A percentile compares a stretch with the other conserved stretches of the same genome.
Evolutionary conservation across 2,329 filamentous ascomycete species (phyloP).

Genomic region (Alternaria angustiovoidea): DNA sequence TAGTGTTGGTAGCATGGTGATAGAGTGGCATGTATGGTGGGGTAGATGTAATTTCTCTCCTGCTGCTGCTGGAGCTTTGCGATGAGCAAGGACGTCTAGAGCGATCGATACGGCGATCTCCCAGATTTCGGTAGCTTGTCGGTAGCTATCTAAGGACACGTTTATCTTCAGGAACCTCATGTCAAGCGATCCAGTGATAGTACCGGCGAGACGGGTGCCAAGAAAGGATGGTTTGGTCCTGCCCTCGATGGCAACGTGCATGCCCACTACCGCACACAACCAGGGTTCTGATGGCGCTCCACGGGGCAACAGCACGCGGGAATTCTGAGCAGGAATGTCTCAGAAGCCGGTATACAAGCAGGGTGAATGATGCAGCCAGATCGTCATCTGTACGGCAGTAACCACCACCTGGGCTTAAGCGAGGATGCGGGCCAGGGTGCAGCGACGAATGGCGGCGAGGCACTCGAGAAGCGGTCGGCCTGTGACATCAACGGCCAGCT

Average conservation of each 20-base stretch:
- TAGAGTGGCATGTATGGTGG: slow-evolving; percentile 1
- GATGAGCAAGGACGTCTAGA: background rate
- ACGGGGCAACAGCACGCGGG: slow-evolving; percentile 8
- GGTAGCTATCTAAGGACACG: slow-evolving; percentile 3
- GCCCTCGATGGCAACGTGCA: slow-evolving; percentile 2
- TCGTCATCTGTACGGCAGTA: slow-evolving; percentile 39
- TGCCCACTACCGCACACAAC: background rate
- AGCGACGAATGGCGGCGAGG: slow-evolving; percentile 40
- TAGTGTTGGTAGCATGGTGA: background rate
- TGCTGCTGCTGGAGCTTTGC: background rate
- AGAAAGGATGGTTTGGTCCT: slow-evolving; percentile 1
- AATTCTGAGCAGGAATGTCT: slow-evolving; percentile 1
- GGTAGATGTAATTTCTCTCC: background rate
- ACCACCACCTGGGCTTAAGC: slow-evolving; percentile 40
- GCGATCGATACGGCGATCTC: background rate
- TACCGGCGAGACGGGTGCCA: slow-evolving; percentile 3
- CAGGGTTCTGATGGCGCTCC: slow-evolving; percentile 5
- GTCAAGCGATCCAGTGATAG: slow-evolving; percentile 8
- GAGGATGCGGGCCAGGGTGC: slow-evolving; percentile 34
- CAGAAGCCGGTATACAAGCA: slow-evolving; percentile 7
- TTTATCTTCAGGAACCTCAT: background rate
- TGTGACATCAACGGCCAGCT: slow-evolving; percentile 51
- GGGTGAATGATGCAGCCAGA: slow-evolving; percentile 30
- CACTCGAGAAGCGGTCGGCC: slow-evolving; percentile 34
- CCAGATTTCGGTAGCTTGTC: slow-evolving; percentile 1